Evolutionary conservation across 345 rosid genomes (phyloP).

Genomic region (Salix koriyanagi): DNA sequence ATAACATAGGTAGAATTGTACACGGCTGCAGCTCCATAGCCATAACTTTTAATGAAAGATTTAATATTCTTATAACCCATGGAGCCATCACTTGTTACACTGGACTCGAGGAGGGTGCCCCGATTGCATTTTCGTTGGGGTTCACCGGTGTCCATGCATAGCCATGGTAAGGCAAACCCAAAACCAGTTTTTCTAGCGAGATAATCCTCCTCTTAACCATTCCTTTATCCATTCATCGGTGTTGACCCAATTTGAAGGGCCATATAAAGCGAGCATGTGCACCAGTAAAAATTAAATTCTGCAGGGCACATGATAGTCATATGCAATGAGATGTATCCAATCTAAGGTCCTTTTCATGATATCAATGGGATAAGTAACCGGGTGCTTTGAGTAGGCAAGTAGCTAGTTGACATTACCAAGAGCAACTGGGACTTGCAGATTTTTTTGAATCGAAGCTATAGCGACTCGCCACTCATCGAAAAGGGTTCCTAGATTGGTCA

Average conservation of each 20-base stretch:
- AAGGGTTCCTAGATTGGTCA: conserved; percentile 10
- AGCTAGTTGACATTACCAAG: conserved; percentile 16
- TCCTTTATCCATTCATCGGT: conserved; percentile 26
- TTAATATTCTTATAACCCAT: conserved; percentile 20
- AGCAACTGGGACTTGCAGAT: background rate
- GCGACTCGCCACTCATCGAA: conserved; percentile 29
- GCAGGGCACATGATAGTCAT: conserved; percentile 29
- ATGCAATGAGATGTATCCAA: conserved; percentile 28
- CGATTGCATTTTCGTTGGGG: conserved; percentile 8
- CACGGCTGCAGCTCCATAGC: conserved; percentile 16
- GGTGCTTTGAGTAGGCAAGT: background rate
- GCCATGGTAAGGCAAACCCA: conserved; percentile 36
- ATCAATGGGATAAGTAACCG: conserved; percentile 17
- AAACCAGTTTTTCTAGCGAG: conserved; percentile 23
- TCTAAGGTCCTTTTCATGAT: conserved; percentile 20
- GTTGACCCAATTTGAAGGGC: conserved; percentile 8
- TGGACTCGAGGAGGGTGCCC: conserved; percentile 7
- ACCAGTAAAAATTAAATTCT: conserved; percentile 19
- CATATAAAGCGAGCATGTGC: conserved; percentile 26
- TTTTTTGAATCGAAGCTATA: conserved; percentile 15
- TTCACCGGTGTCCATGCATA: conserved; percentile 25
- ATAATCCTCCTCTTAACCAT: conserved; percentile 30
- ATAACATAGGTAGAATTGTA: conserved; percentile 38
- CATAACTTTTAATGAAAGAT: conserved; percentile 6
- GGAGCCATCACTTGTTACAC: conserved; percentile 8